A percentile compares a stretch with the other conserved stretches of the same genome.
phyloP scores from a whole-genome alignment of 1,139 yeast species.

The Taphrina deformans region DNA sequence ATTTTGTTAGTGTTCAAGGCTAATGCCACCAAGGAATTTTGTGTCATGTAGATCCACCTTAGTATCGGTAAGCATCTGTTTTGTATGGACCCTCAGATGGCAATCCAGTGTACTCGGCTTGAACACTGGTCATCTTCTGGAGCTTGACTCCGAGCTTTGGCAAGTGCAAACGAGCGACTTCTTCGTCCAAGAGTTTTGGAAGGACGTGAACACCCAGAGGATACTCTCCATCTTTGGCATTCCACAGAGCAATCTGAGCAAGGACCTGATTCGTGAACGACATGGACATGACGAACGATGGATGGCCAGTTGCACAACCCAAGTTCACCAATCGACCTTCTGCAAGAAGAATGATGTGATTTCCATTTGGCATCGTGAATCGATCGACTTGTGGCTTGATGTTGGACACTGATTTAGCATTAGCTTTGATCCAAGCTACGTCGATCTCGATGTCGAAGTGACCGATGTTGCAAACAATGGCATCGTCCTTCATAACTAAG shows the following conservation, averaged over 20 bases:
- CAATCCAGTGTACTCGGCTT: conserved; percentile 93
- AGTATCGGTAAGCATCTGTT: conserved; percentile 98
- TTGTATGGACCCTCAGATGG: conserved; percentile 96
- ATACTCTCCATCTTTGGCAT: conserved; percentile 79
- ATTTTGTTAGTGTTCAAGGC: neutral
- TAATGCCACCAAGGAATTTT: neutral
- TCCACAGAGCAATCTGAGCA: conserved; percentile 98
- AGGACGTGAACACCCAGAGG: conserved; percentile 93
- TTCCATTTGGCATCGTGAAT: conserved; percentile 84
- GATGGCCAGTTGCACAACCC: conserved; percentile 99
- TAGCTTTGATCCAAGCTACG: conserved; percentile 95
- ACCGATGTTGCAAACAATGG: conserved; percentile 99
- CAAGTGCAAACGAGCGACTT: conserved; percentile 97
- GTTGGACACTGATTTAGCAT: conserved; percentile 87
- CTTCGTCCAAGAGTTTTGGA: conserved; percentile 98
- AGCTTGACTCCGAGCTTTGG: conserved; percentile 91
- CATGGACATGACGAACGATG: conserved; percentile 99
- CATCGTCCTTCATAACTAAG: conserved; percentile 95
- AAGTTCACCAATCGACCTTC: conserved; percentile 99
- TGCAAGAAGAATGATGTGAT: conserved; percentile 93
- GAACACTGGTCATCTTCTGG: conserved; percentile 72
- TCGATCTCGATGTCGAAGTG: conserved; percentile 99
- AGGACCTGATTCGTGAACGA: conserved; percentile 99
- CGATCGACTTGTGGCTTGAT: conserved; percentile 99
- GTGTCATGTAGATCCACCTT: conserved; percentile 43